phyloP scores from a whole-genome alignment of 371 early-diverging fungal genomes.

The Actinomortierella wolfii region DNA sequence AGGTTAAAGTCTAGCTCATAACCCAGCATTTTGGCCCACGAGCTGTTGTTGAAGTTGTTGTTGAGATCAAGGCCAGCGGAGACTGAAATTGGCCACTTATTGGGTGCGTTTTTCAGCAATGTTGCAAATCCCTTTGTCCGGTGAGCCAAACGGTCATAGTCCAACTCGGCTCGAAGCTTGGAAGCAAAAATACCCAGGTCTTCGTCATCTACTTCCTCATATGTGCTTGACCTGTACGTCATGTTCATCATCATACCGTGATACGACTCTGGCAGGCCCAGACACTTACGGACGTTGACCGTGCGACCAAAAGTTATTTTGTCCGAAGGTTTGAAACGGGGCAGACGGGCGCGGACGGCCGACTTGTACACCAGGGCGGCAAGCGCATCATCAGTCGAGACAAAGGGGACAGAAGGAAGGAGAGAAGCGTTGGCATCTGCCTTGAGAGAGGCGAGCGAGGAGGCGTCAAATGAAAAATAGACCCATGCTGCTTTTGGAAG shows the following conservation, averaged over 20 bases:
- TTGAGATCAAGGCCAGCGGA: not conserved
- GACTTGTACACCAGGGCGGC: not conserved
- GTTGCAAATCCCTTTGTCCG: not conserved
- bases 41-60: not conserved
- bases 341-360: constrained; percentile 1
- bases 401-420: not conserved
- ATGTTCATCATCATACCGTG: not conserved
- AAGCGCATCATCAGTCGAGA: constrained; percentile 4
- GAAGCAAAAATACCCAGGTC: not conserved
- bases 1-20: not conserved
- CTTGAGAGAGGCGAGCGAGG: constrained; percentile 2
- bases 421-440: not conserved
- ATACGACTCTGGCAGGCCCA: not conserved
- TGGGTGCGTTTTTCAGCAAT: not conserved
- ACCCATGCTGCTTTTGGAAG: not conserved
- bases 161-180: not conserved
- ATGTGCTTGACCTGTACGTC: not conserved
- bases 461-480: not conserved
- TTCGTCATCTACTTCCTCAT: not conserved
- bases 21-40: constrained; percentile 1
- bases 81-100: not conserved
- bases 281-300: not conserved
- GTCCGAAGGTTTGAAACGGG: not conserved
- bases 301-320: not conserved
- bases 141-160: not conserved